Percentiles rank a stretch among this genome's conserved stretches.
phyloP scores from a whole-genome alignment of 225 moss, liverwort and hornwort species.

The Physcomitrium patens region DNA sequence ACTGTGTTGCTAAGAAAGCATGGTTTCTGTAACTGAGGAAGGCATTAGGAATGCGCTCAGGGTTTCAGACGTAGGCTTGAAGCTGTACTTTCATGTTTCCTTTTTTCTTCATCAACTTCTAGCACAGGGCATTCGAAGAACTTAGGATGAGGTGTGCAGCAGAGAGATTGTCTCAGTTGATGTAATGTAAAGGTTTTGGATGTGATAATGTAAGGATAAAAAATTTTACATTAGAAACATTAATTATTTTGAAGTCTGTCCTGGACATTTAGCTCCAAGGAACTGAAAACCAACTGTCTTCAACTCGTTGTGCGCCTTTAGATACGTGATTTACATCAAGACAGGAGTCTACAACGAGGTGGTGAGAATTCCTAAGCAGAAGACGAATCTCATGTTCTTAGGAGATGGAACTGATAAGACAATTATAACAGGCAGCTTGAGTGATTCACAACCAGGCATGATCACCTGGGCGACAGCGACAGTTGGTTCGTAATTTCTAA shows the following conservation, averaged over 20 bases:
- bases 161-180: no score
- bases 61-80: no score
- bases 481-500: constrained; percentile 54
- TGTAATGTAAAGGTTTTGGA: no score
- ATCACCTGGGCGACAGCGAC: constrained; percentile 88
- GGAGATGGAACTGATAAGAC: constrained; percentile 80
- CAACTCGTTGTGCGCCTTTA: constrained; percentile 9
- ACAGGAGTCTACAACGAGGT: constrained; percentile 63
- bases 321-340: constrained; percentile 83
- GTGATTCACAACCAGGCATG: constrained; percentile 63
- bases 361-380: constrained; percentile 62
- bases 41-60: no score
- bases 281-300: not conserved
- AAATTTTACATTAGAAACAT: not conserved
- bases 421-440: constrained; percentile 75
- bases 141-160: no score
- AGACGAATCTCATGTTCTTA: constrained; percentile 67
- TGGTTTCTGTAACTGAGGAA: no score
- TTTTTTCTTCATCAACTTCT: no score
- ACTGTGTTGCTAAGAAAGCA: no score
- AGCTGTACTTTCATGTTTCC: no score
- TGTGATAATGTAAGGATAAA: not conserved
- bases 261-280: not conserved
- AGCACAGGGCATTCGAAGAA: no score
- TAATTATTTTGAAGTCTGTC: not conserved